Percentiles rank a stretch among this genome's conserved stretches.
phyloP scores from a whole-genome alignment of 805 yeast genomes.

The Wickerhamomyces hampshirensis region DNA sequence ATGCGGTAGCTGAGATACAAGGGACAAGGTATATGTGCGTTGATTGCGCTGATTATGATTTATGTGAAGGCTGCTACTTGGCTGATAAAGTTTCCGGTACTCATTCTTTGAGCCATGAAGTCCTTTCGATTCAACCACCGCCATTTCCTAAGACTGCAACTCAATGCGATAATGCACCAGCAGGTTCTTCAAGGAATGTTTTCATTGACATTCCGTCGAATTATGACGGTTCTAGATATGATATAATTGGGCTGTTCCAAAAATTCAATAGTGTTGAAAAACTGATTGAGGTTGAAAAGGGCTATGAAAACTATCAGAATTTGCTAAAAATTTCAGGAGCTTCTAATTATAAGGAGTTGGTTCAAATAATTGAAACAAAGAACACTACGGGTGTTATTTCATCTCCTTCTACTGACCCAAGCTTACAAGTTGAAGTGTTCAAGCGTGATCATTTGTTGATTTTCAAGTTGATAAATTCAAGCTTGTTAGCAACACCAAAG shows the following conservation, averaged over 20 bases:
- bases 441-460: background rate
- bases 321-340: background rate
- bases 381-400: background rate
- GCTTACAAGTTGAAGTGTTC: background rate
- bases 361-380: background rate
- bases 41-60: slow-evolving; percentile 10
- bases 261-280: slow-evolving; percentile 9
- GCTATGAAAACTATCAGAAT: slow-evolving; percentile 2
- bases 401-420: background rate
- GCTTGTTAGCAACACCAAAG: background rate
- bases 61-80: slow-evolving; percentile 7
- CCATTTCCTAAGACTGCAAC: background rate
- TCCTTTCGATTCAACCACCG: background rate
- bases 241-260: slow-evolving; percentile 1
- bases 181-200: background rate
- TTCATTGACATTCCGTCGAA: slow-evolving; percentile 7
- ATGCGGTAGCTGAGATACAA: background rate
- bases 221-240: background rate
- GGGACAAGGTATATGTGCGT: slow-evolving; percentile 12
- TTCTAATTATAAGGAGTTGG: background rate
- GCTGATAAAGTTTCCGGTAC: background rate
- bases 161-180: background rate
- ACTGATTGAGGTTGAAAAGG: slow-evolving; percentile 2
- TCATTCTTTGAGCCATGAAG: background rate
- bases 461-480: background rate